These are phyloP conservation scores for Clarireedia monteithiana DNA, from an alignment of 2,329 filamentous ascomycete species.

Conservation along the genomic window DNA sequence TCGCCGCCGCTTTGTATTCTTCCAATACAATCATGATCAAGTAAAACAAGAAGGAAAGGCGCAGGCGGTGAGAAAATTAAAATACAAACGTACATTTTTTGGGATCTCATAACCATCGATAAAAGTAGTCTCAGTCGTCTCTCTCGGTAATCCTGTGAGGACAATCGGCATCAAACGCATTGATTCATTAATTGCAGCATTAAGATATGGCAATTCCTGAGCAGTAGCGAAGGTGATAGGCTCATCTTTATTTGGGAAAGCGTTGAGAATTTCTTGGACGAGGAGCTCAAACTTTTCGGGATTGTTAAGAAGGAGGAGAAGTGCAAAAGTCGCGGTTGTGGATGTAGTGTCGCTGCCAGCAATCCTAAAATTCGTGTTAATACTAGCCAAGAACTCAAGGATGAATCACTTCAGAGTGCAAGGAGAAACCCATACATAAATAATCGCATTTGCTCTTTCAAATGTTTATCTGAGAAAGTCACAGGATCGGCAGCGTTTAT, in stretches of 20 bases:
- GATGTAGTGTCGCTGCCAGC: not conserved
- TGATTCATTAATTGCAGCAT: slow-evolving; percentile 17
- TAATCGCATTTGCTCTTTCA: slow-evolving; percentile 16
- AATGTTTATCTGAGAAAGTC: slow-evolving; percentile 13
- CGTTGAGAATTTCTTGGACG: slow-evolving; percentile 29
- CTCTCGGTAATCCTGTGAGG: slow-evolving; percentile 11
- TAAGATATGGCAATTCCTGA: slow-evolving; percentile 17
- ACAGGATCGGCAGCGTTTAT: slow-evolving; percentile 12
- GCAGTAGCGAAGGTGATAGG: slow-evolving; percentile 14
- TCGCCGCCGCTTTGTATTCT: not conserved
- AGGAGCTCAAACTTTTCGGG: not conserved
- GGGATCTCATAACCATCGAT: slow-evolving; percentile 17
- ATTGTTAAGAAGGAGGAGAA: slow-evolving; percentile 3
- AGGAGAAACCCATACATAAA: slow-evolving; percentile 10
- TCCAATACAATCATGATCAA: not conserved
- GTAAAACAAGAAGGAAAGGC: too few relatives aligned
- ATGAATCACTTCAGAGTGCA: not conserved
- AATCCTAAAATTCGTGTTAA: not conserved
- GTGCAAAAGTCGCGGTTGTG: not conserved
- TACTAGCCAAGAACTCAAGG: not conserved
- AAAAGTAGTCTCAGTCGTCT: slow-evolving; percentile 7
- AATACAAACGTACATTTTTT: not conserved
- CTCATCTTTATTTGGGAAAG: slow-evolving; percentile 11
- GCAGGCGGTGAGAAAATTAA: too few relatives aligned
- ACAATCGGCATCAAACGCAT: slow-evolving; percentile 18